Evolutionary conservation across 306 rosid species (phyloP), one percentile per base, ranked within the genome.

Genomic region (Medicago ruthenica): DNA sequence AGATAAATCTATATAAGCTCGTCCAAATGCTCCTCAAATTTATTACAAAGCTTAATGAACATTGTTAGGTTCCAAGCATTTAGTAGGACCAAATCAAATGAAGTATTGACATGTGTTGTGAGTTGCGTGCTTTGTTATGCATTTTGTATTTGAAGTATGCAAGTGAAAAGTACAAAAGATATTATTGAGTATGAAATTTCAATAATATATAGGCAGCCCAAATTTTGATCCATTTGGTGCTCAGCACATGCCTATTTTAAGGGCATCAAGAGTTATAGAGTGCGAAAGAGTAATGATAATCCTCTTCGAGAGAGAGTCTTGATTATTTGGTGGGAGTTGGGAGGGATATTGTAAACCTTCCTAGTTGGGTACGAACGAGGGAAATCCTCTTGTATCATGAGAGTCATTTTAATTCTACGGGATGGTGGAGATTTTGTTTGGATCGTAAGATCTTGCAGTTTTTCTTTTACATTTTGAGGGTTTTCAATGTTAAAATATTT

Each of bases 51-150:
- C 59, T 51, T 64, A 70, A 31, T 69, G 39, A 57, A 22, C 31
- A 57, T 83, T 54, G 65, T 75, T 70, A 67, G 58, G 45, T 48
- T 78, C 57, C 59, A 21, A 47, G 74, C 64, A 21, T 12, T 74
- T 34, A 13, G 67, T 42, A 41, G 31, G 48, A 11, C 39, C 8
- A 60, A 63, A 64, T 37, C 18, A 37, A 24, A 59, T 60, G 41
- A 40, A 16, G 37, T 67, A 41, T 17, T 68, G 10, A 51, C 27
- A 75, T 39, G n/a, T 68, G 14, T 68, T 18, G 66, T 31, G 79
- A 72, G 51, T 74, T 80, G 69, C 70, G n/a, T 71, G 41, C 22
- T 14, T 65, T 36, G 48, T 36, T 74, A n/a, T 67, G 27, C 27
- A 44, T 73, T 65, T 67, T 67, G 41, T 53, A 66, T 76, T 42